A percentile compares a stretch with the other conserved stretches of the same genome.
Conservation (phyloP, 306 rosid genomes). For the Hippophae rhamnoides region DNA sequence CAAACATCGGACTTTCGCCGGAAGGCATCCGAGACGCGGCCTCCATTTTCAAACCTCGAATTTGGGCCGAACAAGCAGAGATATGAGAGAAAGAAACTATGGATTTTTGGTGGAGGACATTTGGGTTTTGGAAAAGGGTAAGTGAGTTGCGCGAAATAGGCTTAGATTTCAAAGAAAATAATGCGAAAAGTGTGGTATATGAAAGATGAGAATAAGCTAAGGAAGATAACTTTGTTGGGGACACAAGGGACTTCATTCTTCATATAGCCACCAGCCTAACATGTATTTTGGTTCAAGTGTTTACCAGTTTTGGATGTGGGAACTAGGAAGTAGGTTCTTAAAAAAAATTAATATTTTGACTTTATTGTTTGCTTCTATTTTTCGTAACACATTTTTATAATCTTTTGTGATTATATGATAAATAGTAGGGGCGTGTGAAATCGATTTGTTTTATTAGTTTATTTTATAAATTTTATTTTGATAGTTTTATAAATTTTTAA, state of each 20-base stretch:
- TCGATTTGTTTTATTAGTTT: no score
- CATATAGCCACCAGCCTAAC: conserved; percentile 12
- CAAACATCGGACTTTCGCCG: conserved; percentile 93
- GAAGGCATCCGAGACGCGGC: conserved; percentile 28
- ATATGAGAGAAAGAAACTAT: conserved; percentile 15
- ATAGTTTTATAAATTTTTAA: no score
- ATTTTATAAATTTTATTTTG: no score
- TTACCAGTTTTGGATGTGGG: no score
- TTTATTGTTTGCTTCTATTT: no score
- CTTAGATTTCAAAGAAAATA: conserved; percentile 28
- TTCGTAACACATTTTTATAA: no score
- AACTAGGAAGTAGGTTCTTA: no score
- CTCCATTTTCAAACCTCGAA: conserved; percentile 26
- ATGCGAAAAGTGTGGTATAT: conserved; percentile 24
- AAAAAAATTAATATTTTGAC: no score
- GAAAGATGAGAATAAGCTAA: conserved; percentile 28
- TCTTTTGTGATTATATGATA: no score
- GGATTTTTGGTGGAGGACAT: conserved; percentile 28
- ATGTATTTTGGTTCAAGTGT: conserved; percentile 6
- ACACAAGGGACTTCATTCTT: conserved; percentile 49
- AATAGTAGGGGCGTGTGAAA: no score
- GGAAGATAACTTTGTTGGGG: conserved; percentile 44
- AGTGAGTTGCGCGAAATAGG: conserved; percentile 12
- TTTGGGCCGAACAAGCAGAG: conserved; percentile 21
- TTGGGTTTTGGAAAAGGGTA: conserved; percentile 11